phyloP scores from a whole-genome alignment of 345 rosid genomes.

The Pistacia atlantica region DNA sequence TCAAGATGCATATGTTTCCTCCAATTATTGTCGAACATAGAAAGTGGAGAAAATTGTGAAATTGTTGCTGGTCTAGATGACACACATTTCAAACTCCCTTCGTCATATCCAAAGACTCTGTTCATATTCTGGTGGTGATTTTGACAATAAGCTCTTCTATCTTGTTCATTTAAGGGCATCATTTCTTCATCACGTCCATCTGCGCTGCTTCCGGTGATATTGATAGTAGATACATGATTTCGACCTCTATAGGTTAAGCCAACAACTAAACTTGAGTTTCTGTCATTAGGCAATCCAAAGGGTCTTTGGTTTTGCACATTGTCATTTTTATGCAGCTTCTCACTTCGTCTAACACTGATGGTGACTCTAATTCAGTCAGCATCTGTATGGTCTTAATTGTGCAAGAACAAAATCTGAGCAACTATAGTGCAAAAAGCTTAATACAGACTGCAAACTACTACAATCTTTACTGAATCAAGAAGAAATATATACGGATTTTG shows the following conservation, averaged over 20 bases:
- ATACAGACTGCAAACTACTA: too few relatives aligned
- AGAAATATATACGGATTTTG: too few relatives aligned
- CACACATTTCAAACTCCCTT: slow-evolving; percentile 17
- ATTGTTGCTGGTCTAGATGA: slow-evolving; percentile 13
- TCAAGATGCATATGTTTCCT: slow-evolving; percentile 11
- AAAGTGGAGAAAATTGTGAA: not conserved
- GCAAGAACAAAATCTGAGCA: too few relatives aligned
- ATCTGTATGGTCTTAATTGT: too few relatives aligned
- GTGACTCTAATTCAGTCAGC: slow-evolving; percentile 44
- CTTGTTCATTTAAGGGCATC: slow-evolving; percentile 5
- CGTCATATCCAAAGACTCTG: slow-evolving; percentile 5
- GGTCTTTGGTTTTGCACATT: not conserved
- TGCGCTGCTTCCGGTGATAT: not conserved
- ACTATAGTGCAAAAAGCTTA: too few relatives aligned
- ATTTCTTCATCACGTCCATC: slow-evolving; percentile 3
- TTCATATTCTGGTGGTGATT: slow-evolving; percentile 10
- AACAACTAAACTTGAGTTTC: slow-evolving; percentile 10
- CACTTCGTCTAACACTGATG: slow-evolving; percentile 7
- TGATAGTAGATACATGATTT: not conserved
- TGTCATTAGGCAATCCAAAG: slow-evolving; percentile 4
- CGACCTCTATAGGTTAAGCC: not conserved
- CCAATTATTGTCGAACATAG: too few relatives aligned
- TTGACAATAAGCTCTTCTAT: slow-evolving; percentile 1
- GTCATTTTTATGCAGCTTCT: slow-evolving; percentile 8
- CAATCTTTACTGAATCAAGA: too few relatives aligned